Conservation (phyloP, 2,329 filamentous ascomycete species). For the Penicillium sp. region DNA sequence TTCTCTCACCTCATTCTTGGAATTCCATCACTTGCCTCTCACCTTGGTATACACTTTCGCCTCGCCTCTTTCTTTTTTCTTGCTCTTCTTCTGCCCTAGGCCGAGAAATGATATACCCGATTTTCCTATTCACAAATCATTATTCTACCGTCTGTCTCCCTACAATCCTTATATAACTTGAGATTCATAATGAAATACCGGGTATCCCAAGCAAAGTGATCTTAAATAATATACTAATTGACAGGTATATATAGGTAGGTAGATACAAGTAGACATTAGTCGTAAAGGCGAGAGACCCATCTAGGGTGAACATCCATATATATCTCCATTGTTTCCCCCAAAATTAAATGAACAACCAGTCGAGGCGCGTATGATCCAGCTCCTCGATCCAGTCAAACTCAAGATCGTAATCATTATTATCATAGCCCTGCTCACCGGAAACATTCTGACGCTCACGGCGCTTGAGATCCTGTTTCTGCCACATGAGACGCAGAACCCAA, state of each 20-base stretch:
- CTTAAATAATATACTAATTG: not conserved
- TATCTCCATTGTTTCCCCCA: not conserved
- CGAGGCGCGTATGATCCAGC: constrained; percentile 40
- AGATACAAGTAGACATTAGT: not conserved
- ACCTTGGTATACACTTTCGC: constrained; percentile 3
- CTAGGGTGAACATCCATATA: not conserved
- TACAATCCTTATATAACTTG: not conserved
- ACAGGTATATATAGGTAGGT: not conserved
- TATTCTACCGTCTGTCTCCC: not conserved
- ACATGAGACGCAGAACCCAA: constrained; percentile 43
- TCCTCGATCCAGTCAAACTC: constrained; percentile 45
- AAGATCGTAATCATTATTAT: constrained; percentile 30
- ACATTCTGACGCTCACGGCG: constrained; percentile 15
- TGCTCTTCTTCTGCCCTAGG: constrained; percentile 7
- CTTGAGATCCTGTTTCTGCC: constrained; percentile 40
- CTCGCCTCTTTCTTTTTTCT: not conserved
- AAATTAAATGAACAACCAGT: constrained; percentile 44
- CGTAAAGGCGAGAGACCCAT: not conserved
- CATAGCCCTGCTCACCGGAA: constrained; percentile 8
- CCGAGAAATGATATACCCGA: constrained; percentile 26
- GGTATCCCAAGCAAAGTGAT: not conserved
- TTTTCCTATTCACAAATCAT: not conserved
- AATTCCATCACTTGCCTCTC: constrained; percentile 2
- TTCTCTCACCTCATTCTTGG: not conserved
- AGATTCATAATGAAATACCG: not conserved